These are phyloP conservation scores for Sphagnum contortum DNA, from an alignment of 225 moss, liverwort and hornwort species.

Conservation along the genomic window DNA sequence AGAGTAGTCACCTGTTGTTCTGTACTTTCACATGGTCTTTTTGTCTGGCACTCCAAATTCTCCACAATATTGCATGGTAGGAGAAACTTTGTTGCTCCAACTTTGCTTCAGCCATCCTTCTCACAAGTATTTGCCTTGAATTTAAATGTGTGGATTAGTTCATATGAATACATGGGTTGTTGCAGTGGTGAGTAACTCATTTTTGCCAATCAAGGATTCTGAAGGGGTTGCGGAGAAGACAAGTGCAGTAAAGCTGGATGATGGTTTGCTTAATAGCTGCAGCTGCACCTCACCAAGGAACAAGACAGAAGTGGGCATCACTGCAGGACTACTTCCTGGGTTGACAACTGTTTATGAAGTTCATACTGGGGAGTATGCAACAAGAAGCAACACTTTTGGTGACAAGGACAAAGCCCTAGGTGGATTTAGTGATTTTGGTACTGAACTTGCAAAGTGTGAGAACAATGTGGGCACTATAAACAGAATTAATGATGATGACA, in stretches of 20 bases:
- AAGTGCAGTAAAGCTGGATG: conserved; percentile 26
- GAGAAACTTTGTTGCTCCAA: conserved; percentile 28
- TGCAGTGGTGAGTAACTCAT: conserved; percentile 22
- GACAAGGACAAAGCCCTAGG: conserved; percentile 28
- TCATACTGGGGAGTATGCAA: conserved; percentile 29
- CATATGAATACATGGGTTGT: too few species aligned
- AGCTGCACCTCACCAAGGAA: conserved; percentile 49
- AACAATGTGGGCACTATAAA: conserved; percentile 11
- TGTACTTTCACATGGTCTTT: too few species aligned
- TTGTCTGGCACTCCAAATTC: too few species aligned
- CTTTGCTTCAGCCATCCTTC: conserved; percentile 1
- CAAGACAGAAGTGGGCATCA: conserved; percentile 18
- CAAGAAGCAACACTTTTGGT: conserved; percentile 35
- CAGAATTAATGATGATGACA: conserved; percentile 15
- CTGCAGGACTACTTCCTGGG: conserved; percentile 26
- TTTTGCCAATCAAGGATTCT: conserved; percentile 27
- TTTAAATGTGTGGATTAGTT: too few species aligned
- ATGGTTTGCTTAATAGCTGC: conserved; percentile 16
- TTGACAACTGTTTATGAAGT: conserved; percentile 28
- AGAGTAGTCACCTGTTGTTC: too few species aligned
- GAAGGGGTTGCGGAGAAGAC: conserved; percentile 35
- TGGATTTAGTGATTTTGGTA: conserved; percentile 36
- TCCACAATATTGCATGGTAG: too few species aligned
- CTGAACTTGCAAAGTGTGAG: conserved; percentile 24
- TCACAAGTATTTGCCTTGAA: too few species aligned